Evolutionary conservation across 192 early-diverging fungal genomes (phyloP).

Genomic region (Coemansia reversa): DNA sequence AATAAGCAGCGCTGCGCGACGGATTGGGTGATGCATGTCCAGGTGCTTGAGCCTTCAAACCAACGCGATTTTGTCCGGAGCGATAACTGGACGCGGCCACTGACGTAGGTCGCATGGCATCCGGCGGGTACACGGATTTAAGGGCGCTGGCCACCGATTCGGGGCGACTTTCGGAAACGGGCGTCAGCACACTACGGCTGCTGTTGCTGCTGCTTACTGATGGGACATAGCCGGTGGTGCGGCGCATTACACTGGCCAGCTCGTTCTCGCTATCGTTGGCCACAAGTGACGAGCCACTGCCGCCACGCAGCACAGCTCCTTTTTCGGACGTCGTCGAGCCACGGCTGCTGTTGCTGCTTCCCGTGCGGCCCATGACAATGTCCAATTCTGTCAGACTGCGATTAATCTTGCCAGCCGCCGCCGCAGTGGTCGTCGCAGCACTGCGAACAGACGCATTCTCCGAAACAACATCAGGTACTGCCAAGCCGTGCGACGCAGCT

Average conservation of each 20-base stretch:
- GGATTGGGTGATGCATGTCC: constrained; percentile 6
- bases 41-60: constrained; percentile 10
- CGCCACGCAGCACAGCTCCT: constrained; percentile 27
- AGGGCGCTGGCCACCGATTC: constrained; percentile 37
- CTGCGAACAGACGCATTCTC: constrained; percentile 8
- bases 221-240: constrained; percentile 49
- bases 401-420: not conserved
- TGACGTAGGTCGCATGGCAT: constrained; percentile 15
- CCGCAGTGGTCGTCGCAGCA: constrained; percentile 1
- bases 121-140: constrained; percentile 30
- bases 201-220: constrained; percentile 27
- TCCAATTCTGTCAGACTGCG: constrained; percentile 51
- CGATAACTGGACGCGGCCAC: constrained; percentile 10
- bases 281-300: constrained; percentile 30
- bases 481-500: not conserved
- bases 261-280: constrained; percentile 44
- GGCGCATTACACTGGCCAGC: constrained; percentile 50
- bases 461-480: not conserved
- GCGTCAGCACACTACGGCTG: constrained; percentile 14
- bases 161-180: constrained; percentile 17
- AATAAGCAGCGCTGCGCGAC: constrained; percentile 10
- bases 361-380: constrained; percentile 53
- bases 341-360: constrained; percentile 13
- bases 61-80: constrained; percentile 10
- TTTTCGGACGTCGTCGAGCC: constrained; percentile 6